Evolutionary conservation across 2,329 filamentous ascomycete genomes (phyloP), one percentile per base, ranked within the genome.

Genomic region (Phialemoniopsis sp.): DNA sequence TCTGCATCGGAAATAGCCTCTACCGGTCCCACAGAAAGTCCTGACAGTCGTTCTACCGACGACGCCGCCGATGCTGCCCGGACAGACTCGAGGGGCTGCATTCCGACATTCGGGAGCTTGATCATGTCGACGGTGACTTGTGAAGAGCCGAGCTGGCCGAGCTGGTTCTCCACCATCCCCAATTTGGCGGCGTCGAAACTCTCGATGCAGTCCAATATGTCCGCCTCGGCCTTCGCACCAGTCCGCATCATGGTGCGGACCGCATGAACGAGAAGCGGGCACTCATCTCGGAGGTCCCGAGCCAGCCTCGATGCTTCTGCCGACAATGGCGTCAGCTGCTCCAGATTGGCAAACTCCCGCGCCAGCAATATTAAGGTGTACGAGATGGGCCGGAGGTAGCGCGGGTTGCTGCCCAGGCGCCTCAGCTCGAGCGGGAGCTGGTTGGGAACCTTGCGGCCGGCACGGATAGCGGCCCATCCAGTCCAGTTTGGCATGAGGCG

Each of bases 401-500:
- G 54, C 13, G 60, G 62, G 29, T 64, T 56, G 34, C 56, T 51
- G 32, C 62, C 65, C 34, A 60, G 48, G 17, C 64, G 58, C 18
- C 66, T 67, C 34, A 61, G 46, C 36, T 68, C 65, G 19, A 67
- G 50, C 9, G 64, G 59, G 13, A 65, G 44, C 17, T 44, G 35
- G 51, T 55, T 13, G 8, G 33, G 0, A 2, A 15, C 29, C 21
- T 30, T 14, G 13, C 37, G 37, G 29, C 39, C 46, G 2, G 34
- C 38, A 8, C 63, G 63, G 32, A 54, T 55, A 3, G 47, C 40
- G 19, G 53, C 46, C 87, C 89, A 96, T 17, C 89, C 88, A 10
- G 77, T 76, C 76, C 89, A 95, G 28, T 77, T 71, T 2, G 77
- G 73, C 76, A 95, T 94, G 40, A 97, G 80, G 44, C 80, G 78